phyloP scores from a whole-genome alignment of 2,329 filamentous ascomycete genomes.

The Fusarium sambucinum region DNA sequence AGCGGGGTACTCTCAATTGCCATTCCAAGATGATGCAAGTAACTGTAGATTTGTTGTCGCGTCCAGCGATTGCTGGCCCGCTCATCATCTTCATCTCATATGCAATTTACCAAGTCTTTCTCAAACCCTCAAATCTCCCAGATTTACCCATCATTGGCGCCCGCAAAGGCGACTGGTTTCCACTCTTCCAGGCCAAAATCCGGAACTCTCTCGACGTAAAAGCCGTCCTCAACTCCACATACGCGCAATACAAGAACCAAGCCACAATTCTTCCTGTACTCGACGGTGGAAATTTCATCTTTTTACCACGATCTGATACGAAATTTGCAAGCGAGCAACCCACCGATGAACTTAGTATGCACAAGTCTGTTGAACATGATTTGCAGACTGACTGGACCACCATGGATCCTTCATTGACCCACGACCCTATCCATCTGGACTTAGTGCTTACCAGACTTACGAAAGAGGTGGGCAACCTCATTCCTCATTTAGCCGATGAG shows the following conservation, averaged over 20 bases:
- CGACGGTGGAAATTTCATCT: not conserved
- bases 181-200: slow-evolving; percentile 8
- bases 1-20: not conserved
- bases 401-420: slow-evolving; percentile 9
- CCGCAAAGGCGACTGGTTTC: slow-evolving; percentile 13
- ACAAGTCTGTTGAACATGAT: slow-evolving; percentile 2
- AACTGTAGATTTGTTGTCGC: not conserved
- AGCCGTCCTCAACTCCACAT: not conserved
- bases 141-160: slow-evolving; percentile 1
- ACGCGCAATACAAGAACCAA: slow-evolving; percentile 3
- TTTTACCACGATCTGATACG: slow-evolving; percentile 9
- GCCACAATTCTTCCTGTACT: not conserved
- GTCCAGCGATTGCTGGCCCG: slow-evolving; percentile 10
- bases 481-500: slow-evolving; percentile 5
- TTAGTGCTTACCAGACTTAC: not conserved
- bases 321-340: slow-evolving; percentile 22
- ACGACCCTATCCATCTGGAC: slow-evolving; percentile 12
- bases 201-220: slow-evolving; percentile 10
- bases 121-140: slow-evolving; percentile 2
- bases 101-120: slow-evolving; percentile 3
- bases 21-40: not conserved
- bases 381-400: slow-evolving; percentile 19
- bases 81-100: not conserved
- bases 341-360: slow-evolving; percentile 9
- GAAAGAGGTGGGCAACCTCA: slow-evolving; percentile 19